These are phyloP conservation scores for Alliaria petiolata DNA, from an alignment of 345 rosid species.

Conservation along the genomic window DNA sequence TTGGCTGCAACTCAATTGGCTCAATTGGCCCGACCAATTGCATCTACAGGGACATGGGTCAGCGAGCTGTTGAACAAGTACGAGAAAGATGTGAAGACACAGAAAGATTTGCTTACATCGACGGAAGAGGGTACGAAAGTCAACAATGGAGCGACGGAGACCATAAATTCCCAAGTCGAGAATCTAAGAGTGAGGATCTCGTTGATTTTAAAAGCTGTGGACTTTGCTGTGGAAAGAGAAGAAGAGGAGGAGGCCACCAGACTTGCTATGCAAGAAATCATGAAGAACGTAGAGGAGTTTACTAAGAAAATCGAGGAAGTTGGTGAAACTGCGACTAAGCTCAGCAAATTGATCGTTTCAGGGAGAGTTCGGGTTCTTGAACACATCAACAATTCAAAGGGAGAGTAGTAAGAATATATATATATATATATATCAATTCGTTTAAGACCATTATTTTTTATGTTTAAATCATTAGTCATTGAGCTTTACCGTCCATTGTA, in stretches of 20 bases:
- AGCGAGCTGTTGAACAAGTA: no score
- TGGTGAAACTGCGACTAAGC: slow-evolving; percentile 43
- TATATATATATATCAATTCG: background rate
- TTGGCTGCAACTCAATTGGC: no score
- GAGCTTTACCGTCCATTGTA: no score
- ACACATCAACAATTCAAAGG: slow-evolving; percentile 16
- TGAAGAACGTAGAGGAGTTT: background rate
- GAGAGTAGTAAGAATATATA: background rate
- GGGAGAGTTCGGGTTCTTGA: slow-evolving; percentile 54
- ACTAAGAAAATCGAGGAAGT: slow-evolving; percentile 28
- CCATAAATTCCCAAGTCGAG: slow-evolving; percentile 39
- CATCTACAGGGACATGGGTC: no score
- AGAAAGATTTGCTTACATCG: no score
- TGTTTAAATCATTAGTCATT: no score
- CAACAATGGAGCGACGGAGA: background rate
- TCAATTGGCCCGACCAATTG: no score
- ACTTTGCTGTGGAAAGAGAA: slow-evolving; percentile 42
- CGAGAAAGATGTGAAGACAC: no score
- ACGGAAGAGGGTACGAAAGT: no score
- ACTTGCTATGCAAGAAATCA: slow-evolving; percentile 59
- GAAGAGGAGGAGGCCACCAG: slow-evolving; percentile 34
- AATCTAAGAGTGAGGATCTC: slow-evolving; percentile 28
- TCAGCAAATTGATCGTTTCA: slow-evolving; percentile 45
- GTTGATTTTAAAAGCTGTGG: slow-evolving; percentile 34
- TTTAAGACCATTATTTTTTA: no score